Base-by-base conservation (phyloP, 2,329 filamentous ascomycete species). In the Clonostachys sp. region DNA sequence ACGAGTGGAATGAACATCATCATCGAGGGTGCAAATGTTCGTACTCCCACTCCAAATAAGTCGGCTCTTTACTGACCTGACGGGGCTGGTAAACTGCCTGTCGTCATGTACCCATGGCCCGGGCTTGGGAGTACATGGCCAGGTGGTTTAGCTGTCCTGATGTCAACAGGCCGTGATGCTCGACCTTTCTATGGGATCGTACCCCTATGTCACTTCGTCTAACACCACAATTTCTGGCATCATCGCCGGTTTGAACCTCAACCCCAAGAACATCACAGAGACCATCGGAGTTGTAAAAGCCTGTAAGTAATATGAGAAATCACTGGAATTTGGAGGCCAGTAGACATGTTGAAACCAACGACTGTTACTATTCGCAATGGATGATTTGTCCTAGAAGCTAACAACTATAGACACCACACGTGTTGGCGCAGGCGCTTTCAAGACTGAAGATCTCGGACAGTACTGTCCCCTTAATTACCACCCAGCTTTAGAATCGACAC, bases 221-320 rank as follows among this genome's bases (percentile, higher is more conserved):
- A 83, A 72, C 61, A 83, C 79, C 24, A 75, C 50, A 17, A 47
- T 57, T 45, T 55, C 53, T 38, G 83, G 83, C 51, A 77, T 84
- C 51, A 76, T 86, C 54, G 82, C 78, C 38, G 83, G 83, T 45
- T 70, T 87, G 12, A 75, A 75, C 35, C 64, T 87, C 41, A 80
- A 81, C 59, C 82, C 79, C 51, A 76, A 70, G 52, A 81, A 81
- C 52, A 72, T 87, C 51, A 75, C 72, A 46, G 75, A 70, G 51
- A 74, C 80, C 42, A 77, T 86, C 53, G 84, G 84, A 46, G 83
- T 87, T 12, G 83, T 86, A 30, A 87, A 87, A 62, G 82, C 83
- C 33, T 51, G 48, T 50, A 42, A 24, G 48, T 48, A 30, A 10
- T 9, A 30, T 30, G 24, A 30, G 3, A 30, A 30, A 40, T n/a